Conservation (phyloP, 768 basidiomycete genomes). For the Mycena belliarum region DNA sequence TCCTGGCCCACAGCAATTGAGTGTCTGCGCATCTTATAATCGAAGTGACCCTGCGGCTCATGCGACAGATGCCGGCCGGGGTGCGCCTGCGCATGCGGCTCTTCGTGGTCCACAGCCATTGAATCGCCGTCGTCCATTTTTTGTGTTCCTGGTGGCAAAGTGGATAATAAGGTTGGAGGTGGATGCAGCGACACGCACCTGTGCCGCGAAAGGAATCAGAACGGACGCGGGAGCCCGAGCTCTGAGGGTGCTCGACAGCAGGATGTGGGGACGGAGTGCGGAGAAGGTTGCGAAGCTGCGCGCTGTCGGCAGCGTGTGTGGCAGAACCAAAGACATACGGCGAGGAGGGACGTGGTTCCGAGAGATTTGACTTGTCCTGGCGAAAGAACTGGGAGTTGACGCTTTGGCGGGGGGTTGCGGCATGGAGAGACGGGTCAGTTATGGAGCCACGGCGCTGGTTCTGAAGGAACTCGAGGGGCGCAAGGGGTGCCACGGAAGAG, state of each 20-base stretch:
- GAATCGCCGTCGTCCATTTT: constrained; percentile 34
- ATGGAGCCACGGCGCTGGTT: constrained; percentile 83
- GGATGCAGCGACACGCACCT: constrained; percentile 12
- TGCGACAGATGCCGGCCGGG: constrained; percentile 30
- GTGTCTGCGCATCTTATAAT: constrained; percentile 72
- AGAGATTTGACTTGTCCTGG: constrained; percentile 32
- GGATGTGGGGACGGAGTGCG: constrained; percentile 52
- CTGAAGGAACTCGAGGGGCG: constrained; percentile 77
- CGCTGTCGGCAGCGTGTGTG: constrained; percentile 39
- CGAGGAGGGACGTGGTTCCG: constrained; percentile 59
- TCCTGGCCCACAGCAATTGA: constrained; percentile 66
- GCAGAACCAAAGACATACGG: constrained; percentile 76
- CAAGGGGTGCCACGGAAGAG: constrained; percentile 61
- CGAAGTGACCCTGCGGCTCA: constrained; percentile 51
- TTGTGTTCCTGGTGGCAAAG: constrained; percentile 25
- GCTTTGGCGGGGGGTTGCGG: constrained; percentile 35
- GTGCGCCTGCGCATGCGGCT: constrained; percentile 28
- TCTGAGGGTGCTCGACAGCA: constrained; percentile 25
- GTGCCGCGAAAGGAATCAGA: constrained; percentile 25
- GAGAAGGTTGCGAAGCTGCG: constrained; percentile 59
- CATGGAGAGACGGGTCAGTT: constrained; percentile 81
- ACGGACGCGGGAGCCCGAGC: constrained; percentile 16
- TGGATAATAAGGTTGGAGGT: constrained; percentile 14
- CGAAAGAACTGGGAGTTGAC: constrained; percentile 20
- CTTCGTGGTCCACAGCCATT: constrained; percentile 42